phyloP scores from a whole-genome alignment of 2,329 filamentous ascomycete genomes.

The Aphanoascus verrucosus region DNA sequence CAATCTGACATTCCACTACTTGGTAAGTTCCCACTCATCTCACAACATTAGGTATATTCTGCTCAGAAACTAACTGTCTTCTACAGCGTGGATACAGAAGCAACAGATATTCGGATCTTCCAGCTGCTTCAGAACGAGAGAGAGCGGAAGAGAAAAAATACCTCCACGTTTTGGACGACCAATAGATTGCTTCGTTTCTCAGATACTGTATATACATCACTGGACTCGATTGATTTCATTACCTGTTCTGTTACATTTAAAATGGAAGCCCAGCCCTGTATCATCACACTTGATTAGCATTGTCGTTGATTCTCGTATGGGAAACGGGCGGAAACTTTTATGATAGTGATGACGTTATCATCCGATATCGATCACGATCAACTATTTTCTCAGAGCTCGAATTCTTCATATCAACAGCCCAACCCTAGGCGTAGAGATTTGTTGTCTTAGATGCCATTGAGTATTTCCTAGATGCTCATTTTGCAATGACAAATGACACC shows the following conservation, averaged over 20 bases:
- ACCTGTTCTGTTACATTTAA: constrained; percentile 17
- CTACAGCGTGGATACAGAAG: constrained; percentile 78
- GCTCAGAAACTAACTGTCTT: constrained; percentile 14
- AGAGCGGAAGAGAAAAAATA: constrained; percentile 94
- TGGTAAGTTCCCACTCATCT: constrained; percentile 51
- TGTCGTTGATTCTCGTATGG: background rate
- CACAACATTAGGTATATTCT: background rate
- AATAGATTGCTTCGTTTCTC: constrained; percentile 43
- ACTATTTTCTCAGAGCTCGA: background rate
- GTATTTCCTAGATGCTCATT: background rate
- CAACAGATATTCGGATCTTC: constrained; percentile 80
- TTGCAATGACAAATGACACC: constrained; percentile 1
- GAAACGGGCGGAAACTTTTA: background rate
- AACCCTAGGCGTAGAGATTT: background rate
- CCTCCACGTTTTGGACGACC: constrained; percentile 81
- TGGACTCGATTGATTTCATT: constrained; percentile 26
- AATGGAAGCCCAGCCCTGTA: background rate
- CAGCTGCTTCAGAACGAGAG: constrained; percentile 88
- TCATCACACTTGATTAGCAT: too few species aligned
- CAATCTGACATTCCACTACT: constrained; percentile 83
- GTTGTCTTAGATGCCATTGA: background rate
- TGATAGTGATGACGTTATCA: background rate
- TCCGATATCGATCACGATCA: background rate
- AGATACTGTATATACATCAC: constrained; percentile 32
- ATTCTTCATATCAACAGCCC: background rate